phyloP scores from a whole-genome alignment of 2,329 filamentous ascomycete species.

The Diaporthe capsici region DNA sequence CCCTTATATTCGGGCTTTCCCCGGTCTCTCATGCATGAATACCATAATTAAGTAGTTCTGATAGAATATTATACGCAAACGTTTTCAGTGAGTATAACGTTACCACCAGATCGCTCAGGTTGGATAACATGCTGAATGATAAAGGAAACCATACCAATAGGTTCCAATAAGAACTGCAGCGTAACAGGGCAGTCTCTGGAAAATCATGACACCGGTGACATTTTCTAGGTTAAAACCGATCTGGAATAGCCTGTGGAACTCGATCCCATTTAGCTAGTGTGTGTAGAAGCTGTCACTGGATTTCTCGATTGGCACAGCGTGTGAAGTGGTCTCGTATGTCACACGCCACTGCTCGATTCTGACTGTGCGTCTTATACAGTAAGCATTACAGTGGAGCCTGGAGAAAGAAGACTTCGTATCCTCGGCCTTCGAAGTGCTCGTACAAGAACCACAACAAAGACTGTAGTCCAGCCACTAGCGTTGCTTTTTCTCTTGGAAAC shows the following conservation, averaged over 20 bases:
- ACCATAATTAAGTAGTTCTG: not conserved
- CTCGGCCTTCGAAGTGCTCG: not conserved
- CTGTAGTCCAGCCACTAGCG: not conserved
- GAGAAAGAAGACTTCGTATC: not conserved
- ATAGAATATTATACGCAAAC: not conserved
- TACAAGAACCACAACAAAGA: not conserved
- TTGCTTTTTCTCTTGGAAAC: constrained; percentile 3
- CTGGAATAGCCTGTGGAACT: not conserved
- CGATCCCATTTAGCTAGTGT: not conserved
- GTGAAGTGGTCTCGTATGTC: not conserved
- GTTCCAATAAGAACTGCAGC: not conserved
- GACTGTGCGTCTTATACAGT: not conserved
- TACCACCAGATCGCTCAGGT: not conserved
- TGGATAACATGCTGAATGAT: not conserved
- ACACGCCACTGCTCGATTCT: not conserved
- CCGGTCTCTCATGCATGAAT: not conserved
- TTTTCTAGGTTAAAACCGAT: not conserved
- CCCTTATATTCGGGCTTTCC: not conserved
- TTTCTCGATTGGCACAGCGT: not conserved
- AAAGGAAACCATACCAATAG: not conserved
- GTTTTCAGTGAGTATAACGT: not conserved
- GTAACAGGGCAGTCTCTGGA: not conserved
- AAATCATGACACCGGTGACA: not conserved
- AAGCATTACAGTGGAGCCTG: not conserved
- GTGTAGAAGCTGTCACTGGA: not conserved